Evolutionary conservation across 768 basidiomycete species (phyloP).

Genomic region (Termitomyces titanicus): DNA sequence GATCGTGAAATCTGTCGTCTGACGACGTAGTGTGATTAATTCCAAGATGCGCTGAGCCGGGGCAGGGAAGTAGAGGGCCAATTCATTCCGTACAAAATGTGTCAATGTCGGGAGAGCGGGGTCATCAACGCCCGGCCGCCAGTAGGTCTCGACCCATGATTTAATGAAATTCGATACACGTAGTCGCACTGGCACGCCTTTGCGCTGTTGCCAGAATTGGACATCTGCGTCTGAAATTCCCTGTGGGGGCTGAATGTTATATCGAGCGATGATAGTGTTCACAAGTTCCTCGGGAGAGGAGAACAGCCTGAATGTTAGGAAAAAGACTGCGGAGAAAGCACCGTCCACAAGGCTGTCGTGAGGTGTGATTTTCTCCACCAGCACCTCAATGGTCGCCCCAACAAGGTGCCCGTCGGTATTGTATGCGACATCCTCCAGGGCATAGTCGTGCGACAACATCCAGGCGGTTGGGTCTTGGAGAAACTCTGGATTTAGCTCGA

Average conservation of each 20-base stretch:
- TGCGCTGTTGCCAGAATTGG: slow-evolving; percentile 79
- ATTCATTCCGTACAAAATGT: slow-evolving; percentile 59
- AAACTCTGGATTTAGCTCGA: slow-evolving; percentile 35
- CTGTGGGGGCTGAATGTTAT: slow-evolving; percentile 70
- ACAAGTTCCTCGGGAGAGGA: slow-evolving; percentile 75
- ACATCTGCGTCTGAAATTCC: slow-evolving; percentile 56
- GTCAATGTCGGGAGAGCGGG: slow-evolving; percentile 53
- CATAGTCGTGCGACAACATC: slow-evolving; percentile 75
- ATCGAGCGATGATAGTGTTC: slow-evolving; percentile 74
- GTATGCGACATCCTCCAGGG: slow-evolving; percentile 81
- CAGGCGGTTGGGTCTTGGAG: slow-evolving; percentile 44
- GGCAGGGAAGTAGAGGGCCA: slow-evolving; percentile 58
- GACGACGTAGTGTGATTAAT: slow-evolving; percentile 53
- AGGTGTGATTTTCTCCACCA: slow-evolving; percentile 98
- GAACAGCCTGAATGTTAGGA: slow-evolving; percentile 93
- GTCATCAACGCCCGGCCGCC: slow-evolving; percentile 76
- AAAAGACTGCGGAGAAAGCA: slow-evolving; percentile 86
- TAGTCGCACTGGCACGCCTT: slow-evolving; percentile 86
- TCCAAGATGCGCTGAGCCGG: slow-evolving; percentile 75
- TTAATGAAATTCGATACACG: slow-evolving; percentile 93
- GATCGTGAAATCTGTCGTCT: slow-evolving; percentile 41
- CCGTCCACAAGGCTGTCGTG: slow-evolving; percentile 89
- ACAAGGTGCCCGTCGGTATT: slow-evolving; percentile 88
- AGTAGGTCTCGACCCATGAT: slow-evolving; percentile 89
- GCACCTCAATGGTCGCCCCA: slow-evolving; percentile 81